A percentile compares a stretch with the other conserved stretches of the same genome.
Conservation (phyloP, 305 asterid species). For the Plantago lanceolata region DNA sequence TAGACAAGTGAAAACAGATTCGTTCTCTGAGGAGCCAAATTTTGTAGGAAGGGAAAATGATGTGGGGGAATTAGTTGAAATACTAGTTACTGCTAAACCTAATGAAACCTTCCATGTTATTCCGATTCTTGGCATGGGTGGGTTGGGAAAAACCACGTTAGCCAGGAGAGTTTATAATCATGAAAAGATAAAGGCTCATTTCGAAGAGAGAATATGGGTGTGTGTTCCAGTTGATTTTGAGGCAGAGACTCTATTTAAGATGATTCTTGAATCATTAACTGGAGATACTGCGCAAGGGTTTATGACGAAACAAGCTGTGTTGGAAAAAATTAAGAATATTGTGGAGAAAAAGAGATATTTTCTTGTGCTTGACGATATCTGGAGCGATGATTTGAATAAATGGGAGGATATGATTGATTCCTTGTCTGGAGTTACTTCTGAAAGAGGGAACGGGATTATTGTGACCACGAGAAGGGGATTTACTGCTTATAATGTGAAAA, state of each 20-base stretch:
- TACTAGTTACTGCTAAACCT: neutral
- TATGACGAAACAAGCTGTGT: neutral
- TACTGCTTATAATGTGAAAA: neutral
- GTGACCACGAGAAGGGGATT: neutral
- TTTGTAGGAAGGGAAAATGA: neutral
- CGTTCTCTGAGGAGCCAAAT: neutral
- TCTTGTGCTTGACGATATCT: neutral
- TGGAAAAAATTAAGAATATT: neutral
- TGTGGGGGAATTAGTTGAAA: slow-evolving; percentile 1
- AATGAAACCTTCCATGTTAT: neutral
- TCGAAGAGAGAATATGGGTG: neutral
- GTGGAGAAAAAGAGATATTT: neutral
- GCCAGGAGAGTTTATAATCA: neutral
- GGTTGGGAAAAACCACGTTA: neutral
- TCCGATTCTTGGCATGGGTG: slow-evolving; percentile 1
- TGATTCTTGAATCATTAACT: neutral
- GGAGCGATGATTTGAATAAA: neutral
- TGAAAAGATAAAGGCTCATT: neutral
- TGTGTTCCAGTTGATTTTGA: neutral
- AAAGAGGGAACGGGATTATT: neutral
- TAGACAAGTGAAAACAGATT: neutral
- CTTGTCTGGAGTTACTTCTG: neutral
- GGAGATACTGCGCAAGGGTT: neutral
- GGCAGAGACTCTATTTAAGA: neutral
- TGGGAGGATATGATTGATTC: neutral